Evolutionary conservation across 2,329 filamentous ascomycete genomes (phyloP).

Genomic region (Aspergillus sergii): DNA sequence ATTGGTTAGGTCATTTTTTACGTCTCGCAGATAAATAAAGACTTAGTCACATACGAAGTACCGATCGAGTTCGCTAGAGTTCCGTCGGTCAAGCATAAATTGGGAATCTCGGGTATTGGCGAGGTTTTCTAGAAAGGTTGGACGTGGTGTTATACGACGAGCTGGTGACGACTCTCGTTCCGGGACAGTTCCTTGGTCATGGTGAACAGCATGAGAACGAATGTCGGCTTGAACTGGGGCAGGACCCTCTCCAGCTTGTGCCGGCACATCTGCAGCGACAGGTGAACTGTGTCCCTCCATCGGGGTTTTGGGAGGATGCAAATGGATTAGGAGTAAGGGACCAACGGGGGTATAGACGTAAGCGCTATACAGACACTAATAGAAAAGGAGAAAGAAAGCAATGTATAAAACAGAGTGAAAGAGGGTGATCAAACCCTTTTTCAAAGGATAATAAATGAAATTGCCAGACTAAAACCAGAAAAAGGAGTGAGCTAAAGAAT

Average conservation of each 20-base stretch:
- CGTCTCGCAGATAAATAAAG: neutral
- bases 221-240: slow-evolving; percentile 23
- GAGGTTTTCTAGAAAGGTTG: slow-evolving; percentile 37
- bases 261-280: slow-evolving; percentile 12
- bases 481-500: neutral
- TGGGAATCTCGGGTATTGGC: slow-evolving; percentile 34
- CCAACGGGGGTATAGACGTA: neutral
- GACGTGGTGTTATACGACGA: slow-evolving; percentile 31
- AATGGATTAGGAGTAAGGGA: neutral
- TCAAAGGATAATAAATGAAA: neutral
- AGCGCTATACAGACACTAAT: neutral
- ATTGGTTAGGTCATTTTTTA: slow-evolving; percentile 6
- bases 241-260: slow-evolving; percentile 17
- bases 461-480: neutral
- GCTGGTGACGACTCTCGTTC: slow-evolving; percentile 14
- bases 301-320: neutral
- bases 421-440: neutral
- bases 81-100: slow-evolving; percentile 31
- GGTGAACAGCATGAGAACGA: slow-evolving; percentile 14
- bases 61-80: slow-evolving; percentile 57
- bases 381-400: neutral
- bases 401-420: neutral
- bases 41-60: slow-evolving; percentile 57
- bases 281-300: slow-evolving; percentile 12
- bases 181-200: slow-evolving; percentile 7